phyloP scores from a whole-genome alignment of 129 eudicot genomes.

The Saposhnikovia divaricata region DNA sequence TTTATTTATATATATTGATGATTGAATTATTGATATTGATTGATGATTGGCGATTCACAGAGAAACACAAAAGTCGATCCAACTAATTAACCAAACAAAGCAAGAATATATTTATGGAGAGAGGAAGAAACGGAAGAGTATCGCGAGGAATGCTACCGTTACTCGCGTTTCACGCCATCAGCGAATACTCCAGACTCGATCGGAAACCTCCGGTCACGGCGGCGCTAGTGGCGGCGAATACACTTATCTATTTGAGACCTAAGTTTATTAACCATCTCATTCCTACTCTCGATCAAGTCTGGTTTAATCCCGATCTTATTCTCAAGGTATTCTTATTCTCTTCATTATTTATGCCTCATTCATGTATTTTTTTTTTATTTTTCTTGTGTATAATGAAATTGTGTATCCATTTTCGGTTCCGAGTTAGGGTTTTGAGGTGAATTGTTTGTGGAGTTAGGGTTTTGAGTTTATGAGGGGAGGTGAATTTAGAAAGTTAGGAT shows the following conservation, averaged over 20 bases:
- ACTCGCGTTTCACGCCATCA: conserved; percentile 49
- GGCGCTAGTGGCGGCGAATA: conserved; percentile 69
- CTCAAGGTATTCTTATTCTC: conserved; percentile 39
- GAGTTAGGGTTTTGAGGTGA: too few species aligned
- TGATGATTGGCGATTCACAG: too few species aligned
- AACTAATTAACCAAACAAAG: too few species aligned
- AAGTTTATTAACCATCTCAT: conserved; percentile 39
- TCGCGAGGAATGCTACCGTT: conserved; percentile 60
- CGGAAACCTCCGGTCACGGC: conserved; percentile 88
- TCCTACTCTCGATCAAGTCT: conserved; percentile 58
- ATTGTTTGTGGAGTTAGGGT: not conserved
- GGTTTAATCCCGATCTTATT: conserved; percentile 80
- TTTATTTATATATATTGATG: too few species aligned
- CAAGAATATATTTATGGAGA: conserved; percentile 16
- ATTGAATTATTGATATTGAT: too few species aligned
- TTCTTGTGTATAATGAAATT: not conserved
- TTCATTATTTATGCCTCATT: not conserved
- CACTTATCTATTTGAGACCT: conserved; percentile 69
- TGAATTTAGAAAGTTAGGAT: not conserved
- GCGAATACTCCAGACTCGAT: conserved; percentile 59
- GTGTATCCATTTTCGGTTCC: not conserved
- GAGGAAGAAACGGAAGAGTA: conserved; percentile 33
- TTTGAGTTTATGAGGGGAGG: not conserved
- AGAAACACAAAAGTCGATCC: too few species aligned
- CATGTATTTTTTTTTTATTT: not conserved